These are phyloP conservation scores for Saccharomycopsis olivae DNA, from an alignment of 805 yeast genomes.

Conservation along the genomic window DNA sequence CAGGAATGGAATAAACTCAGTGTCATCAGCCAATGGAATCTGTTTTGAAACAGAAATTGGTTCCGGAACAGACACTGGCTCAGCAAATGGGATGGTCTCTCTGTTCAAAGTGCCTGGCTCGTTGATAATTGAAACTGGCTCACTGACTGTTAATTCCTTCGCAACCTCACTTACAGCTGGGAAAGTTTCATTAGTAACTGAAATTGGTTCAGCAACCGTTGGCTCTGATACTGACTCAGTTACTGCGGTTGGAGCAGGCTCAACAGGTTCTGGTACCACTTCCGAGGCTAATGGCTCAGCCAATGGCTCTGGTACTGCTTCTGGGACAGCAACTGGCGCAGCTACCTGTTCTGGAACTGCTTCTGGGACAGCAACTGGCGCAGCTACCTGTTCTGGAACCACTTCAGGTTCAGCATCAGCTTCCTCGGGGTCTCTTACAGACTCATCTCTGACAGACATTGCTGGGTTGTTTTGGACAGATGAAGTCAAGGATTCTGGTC, in stretches of 20 bases:
- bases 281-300: not conserved
- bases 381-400: too few relatives aligned
- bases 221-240: not conserved
- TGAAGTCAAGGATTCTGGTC: conserved; percentile 79
- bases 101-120: not conserved
- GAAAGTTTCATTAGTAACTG: not conserved
- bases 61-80: too few relatives aligned
- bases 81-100: too few relatives aligned
- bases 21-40: too few relatives aligned
- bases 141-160: not conserved
- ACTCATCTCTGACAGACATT: conserved; percentile 60
- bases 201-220: not conserved
- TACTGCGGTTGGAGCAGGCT: not conserved
- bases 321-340: too few relatives aligned
- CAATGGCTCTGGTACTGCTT: not conserved
- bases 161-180: not conserved
- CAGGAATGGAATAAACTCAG: too few relatives aligned
- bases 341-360: too few relatives aligned
- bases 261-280: not conserved
- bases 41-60: too few relatives aligned
- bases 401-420: not conserved
- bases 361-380: too few relatives aligned
- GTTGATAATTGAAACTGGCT: not conserved
- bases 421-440: too few relatives aligned
- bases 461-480: conserved; percentile 91